Evolutionary conservation across 495 filamentous ascomycete genomes (phyloP).

Genomic region (Cryomyces antarcticus): DNA sequence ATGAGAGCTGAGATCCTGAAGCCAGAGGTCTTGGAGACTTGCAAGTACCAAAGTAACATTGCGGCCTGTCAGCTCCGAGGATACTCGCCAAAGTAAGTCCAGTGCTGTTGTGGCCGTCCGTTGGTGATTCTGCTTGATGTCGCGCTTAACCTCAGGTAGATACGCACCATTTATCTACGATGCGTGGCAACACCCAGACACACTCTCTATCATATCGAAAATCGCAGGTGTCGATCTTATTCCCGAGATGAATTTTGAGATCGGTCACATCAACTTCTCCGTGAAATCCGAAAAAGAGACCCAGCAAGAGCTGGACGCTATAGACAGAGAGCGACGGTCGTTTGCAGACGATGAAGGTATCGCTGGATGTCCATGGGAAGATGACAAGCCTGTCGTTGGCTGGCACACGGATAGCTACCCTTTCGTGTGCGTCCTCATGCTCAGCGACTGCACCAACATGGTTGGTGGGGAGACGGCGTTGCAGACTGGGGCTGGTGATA

Average conservation of each 20-base stretch:
- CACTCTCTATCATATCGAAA: slow-evolving; percentile 41
- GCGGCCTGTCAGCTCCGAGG: slow-evolving; percentile 46
- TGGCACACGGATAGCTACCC: slow-evolving; percentile 63
- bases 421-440: slow-evolving; percentile 60
- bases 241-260: slow-evolving; percentile 51
- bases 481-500: slow-evolving; percentile 35
- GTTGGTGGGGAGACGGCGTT: slow-evolving; percentile 53
- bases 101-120: neutral
- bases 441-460: slow-evolving; percentile 51
- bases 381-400: slow-evolving; percentile 44
- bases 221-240: slow-evolving; percentile 58
- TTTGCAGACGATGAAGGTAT: slow-evolving; percentile 27
- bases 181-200: slow-evolving; percentile 46
- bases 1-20: slow-evolving; percentile 48
- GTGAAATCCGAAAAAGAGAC: slow-evolving; percentile 35
- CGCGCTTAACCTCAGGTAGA: slow-evolving; percentile 10
- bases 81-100: slow-evolving; percentile 43
- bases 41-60: slow-evolving; percentile 40
- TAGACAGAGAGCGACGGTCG: slow-evolving; percentile 18
- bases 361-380: slow-evolving; percentile 32
- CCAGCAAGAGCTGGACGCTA: slow-evolving; percentile 22
- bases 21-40: slow-evolving; percentile 42
- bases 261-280: slow-evolving; percentile 52
- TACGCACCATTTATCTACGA: slow-evolving; percentile 48
- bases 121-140: neutral